Evolutionary conservation across 495 filamentous ascomycete genomes (phyloP).

Genomic region (Halenospora varia): DNA sequence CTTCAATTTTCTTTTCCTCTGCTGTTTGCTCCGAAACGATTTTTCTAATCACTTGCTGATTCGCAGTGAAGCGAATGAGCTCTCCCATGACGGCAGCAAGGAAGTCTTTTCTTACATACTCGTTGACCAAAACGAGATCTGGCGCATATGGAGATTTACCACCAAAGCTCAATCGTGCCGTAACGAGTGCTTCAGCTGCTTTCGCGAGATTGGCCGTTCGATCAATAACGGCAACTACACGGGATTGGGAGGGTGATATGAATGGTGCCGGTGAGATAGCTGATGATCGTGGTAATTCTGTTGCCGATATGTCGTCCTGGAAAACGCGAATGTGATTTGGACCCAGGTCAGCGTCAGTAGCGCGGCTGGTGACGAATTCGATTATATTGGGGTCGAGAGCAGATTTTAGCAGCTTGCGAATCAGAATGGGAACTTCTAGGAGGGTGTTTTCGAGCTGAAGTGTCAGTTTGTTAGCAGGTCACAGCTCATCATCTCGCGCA

Average conservation of each 20-base stretch:
- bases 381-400: not conserved
- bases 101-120: constrained; percentile 6
- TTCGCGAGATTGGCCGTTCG: constrained; percentile 6
- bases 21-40: too few species aligned
- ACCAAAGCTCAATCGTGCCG: not conserved
- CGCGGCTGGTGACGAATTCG: not conserved
- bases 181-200: constrained; percentile 8
- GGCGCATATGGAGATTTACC: constrained; percentile 15
- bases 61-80: too few species aligned
- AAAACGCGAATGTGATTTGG: not conserved
- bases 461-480: not conserved
- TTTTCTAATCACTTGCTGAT: too few species aligned
- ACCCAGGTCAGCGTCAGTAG: not conserved
- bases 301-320: not conserved
- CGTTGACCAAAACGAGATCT: constrained; percentile 22
- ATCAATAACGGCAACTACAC: constrained; percentile 18
- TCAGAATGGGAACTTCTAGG: not conserved
- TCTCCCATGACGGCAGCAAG: too few species aligned
- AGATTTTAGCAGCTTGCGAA: not conserved
- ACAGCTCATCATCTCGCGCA: not conserved
- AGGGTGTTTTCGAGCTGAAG: not conserved
- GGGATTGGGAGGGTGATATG: too few species aligned
- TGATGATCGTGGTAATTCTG: not conserved
- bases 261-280: not conserved
- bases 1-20: not conserved